Conservation (phyloP, 768 basidiomycete genomes). For the Russula brevipes region DNA sequence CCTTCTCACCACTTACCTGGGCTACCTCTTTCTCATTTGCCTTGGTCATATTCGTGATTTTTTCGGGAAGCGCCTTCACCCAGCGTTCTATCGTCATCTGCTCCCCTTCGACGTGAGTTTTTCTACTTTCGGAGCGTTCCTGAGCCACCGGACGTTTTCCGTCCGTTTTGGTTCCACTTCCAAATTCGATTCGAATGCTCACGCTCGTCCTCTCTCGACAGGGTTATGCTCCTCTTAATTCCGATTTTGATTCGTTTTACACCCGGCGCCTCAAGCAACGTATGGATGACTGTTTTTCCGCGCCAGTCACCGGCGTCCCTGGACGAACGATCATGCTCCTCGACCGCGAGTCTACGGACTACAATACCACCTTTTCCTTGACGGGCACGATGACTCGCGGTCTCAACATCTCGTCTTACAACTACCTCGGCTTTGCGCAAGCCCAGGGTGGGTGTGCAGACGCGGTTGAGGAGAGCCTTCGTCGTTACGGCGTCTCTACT, state of each 20-base stretch:
- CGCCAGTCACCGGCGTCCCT: slow-evolving; percentile 91
- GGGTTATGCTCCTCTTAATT: slow-evolving; percentile 96
- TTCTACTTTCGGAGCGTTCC: slow-evolving; percentile 5
- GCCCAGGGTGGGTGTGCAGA: slow-evolving; percentile 91
- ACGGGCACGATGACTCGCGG: slow-evolving; percentile 81
- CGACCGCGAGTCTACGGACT: slow-evolving; percentile 79
- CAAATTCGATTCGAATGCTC: slow-evolving; percentile 11
- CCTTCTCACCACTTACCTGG: slow-evolving; percentile 85
- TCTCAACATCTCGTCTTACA: slow-evolving; percentile 97
- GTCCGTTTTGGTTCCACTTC: not conserved
- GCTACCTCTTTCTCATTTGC: slow-evolving; percentile 87
- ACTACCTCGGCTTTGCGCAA: slow-evolving; percentile 98
- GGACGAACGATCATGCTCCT: slow-evolving; percentile 86
- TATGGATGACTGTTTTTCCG: slow-evolving; percentile 92
- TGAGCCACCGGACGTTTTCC: not conserved
- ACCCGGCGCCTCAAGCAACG: slow-evolving; percentile 91
- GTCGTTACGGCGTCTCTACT: slow-evolving; percentile 72
- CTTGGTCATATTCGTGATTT: slow-evolving; percentile 95
- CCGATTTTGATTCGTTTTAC: slow-evolving; percentile 99
- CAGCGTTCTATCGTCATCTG: slow-evolving; percentile 70
- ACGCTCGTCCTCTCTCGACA: slow-evolving; percentile 32
- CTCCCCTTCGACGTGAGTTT: slow-evolving; percentile 73
- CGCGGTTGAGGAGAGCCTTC: slow-evolving; percentile 80
- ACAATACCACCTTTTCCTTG: slow-evolving; percentile 69
- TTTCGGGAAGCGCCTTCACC: slow-evolving; percentile 76